phyloP scores from a whole-genome alignment of 306 rosid genomes.

The Quillaja saponaria region DNA sequence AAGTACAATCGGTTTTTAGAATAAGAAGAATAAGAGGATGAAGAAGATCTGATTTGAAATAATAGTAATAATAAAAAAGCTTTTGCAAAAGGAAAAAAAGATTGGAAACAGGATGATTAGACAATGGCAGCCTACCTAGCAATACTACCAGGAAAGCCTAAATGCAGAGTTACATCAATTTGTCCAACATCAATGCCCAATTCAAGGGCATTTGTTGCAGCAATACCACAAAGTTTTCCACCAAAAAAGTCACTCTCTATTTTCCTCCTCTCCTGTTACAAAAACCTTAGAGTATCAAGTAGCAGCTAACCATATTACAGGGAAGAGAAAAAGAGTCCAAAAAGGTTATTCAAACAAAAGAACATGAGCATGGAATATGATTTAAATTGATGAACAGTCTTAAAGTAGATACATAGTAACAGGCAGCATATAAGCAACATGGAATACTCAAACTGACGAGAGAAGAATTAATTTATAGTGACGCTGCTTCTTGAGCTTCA shows the following conservation, averaged over 20 bases:
- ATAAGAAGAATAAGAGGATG: constrained; percentile 10
- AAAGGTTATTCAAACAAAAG: constrained; percentile 18
- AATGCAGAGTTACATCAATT: constrained; percentile 89
- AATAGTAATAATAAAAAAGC: too few species aligned
- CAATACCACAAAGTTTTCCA: constrained; percentile 86
- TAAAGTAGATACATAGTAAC: too few species aligned
- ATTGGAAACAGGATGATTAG: too few species aligned
- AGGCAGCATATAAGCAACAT: too few species aligned
- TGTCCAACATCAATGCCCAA: constrained; percentile 98
- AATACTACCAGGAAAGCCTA: constrained; percentile 96
- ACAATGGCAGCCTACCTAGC: constrained; percentile 57
- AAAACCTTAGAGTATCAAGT: constrained; percentile 28
- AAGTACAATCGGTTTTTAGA: constrained; percentile 19
- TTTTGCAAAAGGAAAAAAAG: too few species aligned
- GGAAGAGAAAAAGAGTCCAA: constrained; percentile 15
- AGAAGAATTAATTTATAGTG: too few species aligned
- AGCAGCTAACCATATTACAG: constrained; percentile 24
- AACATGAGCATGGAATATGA: not conserved
- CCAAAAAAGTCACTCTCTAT: constrained; percentile 83
- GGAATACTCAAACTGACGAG: too few species aligned
- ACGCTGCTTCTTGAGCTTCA: too few species aligned
- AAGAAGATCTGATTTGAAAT: too few species aligned
- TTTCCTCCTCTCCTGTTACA: constrained; percentile 78
- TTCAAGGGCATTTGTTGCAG: constrained; percentile 99
- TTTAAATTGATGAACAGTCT: constrained; percentile 20